Percentiles rank a stretch among this genome's conserved stretches.
phyloP scores from a whole-genome alignment of 176 grass and related monocot species.

The Phoenix roebelenii region DNA sequence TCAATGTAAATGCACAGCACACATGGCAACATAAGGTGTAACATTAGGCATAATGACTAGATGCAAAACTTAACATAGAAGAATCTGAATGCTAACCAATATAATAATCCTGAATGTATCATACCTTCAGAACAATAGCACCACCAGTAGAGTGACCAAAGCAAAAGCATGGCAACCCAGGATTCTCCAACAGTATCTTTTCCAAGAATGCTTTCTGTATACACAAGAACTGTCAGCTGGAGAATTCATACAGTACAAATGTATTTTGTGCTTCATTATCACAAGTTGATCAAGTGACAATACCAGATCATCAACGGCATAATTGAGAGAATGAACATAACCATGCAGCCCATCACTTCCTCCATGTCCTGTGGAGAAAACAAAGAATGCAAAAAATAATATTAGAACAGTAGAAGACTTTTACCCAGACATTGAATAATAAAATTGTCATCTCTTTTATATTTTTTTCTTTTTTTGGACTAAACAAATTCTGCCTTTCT shows the following conservation, averaged over 20 bases:
- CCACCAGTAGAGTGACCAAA: constrained; percentile 25
- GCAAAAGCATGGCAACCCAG: constrained; percentile 12
- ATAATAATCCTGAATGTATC: background rate
- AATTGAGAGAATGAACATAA: constrained; percentile 25
- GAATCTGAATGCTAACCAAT: background rate
- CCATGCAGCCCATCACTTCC: constrained; percentile 29
- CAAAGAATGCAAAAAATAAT: background rate
- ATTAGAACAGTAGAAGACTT: background rate
- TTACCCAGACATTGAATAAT: too few species aligned
- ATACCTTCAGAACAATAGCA: constrained; percentile 24
- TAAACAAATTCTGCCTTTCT: too few species aligned
- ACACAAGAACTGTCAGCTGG: background rate
- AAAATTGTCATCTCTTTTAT: too few species aligned
- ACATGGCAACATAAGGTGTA: background rate
- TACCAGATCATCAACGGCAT: constrained; percentile 24
- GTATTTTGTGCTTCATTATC: too few species aligned
- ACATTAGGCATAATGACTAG: background rate
- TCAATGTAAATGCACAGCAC: background rate
- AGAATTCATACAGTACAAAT: background rate
- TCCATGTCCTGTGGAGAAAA: constrained; percentile 13
- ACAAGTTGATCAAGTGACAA: background rate
- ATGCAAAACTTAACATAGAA: background rate
- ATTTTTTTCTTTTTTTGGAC: too few species aligned
- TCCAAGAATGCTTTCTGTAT: constrained; percentile 21
- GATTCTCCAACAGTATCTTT: constrained; percentile 8